These are phyloP conservation scores for Microglena sp. DNA, from an alignment of 139 green algal species.

Conservation along the genomic window DNA sequence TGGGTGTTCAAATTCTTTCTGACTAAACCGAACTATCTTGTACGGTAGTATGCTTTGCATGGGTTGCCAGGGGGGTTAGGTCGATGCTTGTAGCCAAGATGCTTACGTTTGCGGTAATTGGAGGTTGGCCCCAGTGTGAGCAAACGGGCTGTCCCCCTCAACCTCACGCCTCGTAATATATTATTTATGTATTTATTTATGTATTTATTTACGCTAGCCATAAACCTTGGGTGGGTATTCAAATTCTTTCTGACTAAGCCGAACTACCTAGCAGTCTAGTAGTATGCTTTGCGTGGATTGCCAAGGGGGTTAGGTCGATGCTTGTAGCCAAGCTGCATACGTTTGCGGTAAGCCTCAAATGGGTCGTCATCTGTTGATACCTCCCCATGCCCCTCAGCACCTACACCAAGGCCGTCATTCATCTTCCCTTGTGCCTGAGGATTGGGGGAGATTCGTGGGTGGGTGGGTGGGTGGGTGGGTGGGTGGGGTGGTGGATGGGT, in stretches of 20 bases:
- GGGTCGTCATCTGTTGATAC: constrained; percentile 43
- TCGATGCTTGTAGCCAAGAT: constrained; percentile 62
- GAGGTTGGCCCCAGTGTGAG: too few relatives aligned
- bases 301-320: constrained; percentile 56
- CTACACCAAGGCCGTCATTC: constrained; percentile 37
- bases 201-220: background rate
- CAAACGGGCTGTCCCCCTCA: too few relatives aligned
- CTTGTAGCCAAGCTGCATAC: constrained; percentile 75
- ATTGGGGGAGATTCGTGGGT: too few relatives aligned
- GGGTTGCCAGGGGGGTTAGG: constrained; percentile 67
- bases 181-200: too few relatives aligned
- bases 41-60: constrained; percentile 50
- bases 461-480: too few relatives aligned
- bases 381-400: constrained; percentile 26
- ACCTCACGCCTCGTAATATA: too few relatives aligned
- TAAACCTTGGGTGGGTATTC: too few relatives aligned
- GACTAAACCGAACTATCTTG: background rate
- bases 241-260: background rate
- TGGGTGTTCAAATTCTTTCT: too few relatives aligned
- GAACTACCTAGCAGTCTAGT: constrained; percentile 20
- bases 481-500: too few relatives aligned
- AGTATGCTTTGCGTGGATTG: constrained; percentile 59
- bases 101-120: too few relatives aligned
- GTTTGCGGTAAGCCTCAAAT: constrained; percentile 53
- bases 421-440: constrained; percentile 4